Evolutionary conservation across 768 basidiomycete species (phyloP).

Genomic region (Punctularia strigosozonata): DNA sequence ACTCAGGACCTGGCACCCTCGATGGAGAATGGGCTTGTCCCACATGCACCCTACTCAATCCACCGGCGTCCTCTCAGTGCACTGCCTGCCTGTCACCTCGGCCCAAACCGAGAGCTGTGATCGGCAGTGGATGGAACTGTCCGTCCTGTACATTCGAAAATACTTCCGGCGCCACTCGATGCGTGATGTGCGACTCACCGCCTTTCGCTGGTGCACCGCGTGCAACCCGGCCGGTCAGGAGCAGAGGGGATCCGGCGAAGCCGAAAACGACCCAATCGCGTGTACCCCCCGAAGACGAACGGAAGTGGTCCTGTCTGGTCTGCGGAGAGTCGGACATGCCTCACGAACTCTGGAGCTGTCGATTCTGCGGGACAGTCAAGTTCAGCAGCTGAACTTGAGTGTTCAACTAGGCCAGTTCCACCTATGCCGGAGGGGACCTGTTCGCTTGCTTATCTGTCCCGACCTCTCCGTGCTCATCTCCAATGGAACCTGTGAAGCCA

Average conservation of each 20-base stretch:
- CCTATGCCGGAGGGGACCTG: too few species aligned
- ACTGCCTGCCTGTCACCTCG: constrained; percentile 37
- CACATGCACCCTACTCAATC: constrained; percentile 57
- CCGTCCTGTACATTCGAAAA: constrained; percentile 11
- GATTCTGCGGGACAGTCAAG: constrained; percentile 61
- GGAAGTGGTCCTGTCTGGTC: constrained; percentile 46
- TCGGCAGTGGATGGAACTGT: constrained; percentile 45
- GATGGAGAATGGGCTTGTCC: constrained; percentile 38
- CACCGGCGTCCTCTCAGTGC: constrained; percentile 33
- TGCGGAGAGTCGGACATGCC: constrained; percentile 56
- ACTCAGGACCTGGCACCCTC: constrained; percentile 2
- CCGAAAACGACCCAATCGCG: not conserved
- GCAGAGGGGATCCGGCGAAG: too few species aligned
- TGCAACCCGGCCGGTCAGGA: not conserved
- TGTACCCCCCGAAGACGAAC: not conserved
- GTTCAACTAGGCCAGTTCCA: too few species aligned
- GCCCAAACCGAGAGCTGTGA: constrained; percentile 18
- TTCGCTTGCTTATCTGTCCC: too few species aligned
- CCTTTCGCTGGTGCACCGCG: too few species aligned
- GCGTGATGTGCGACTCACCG: not conserved
- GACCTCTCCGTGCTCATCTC: too few species aligned
- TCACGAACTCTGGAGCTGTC: constrained; percentile 65
- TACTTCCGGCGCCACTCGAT: not conserved
- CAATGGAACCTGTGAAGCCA: too few species aligned
- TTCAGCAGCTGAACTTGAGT: constrained; percentile 14